These are phyloP conservation scores for Thraustotheca clavata DNA, from an alignment of 352 stramenopile genomes.

Conservation along the genomic window DNA sequence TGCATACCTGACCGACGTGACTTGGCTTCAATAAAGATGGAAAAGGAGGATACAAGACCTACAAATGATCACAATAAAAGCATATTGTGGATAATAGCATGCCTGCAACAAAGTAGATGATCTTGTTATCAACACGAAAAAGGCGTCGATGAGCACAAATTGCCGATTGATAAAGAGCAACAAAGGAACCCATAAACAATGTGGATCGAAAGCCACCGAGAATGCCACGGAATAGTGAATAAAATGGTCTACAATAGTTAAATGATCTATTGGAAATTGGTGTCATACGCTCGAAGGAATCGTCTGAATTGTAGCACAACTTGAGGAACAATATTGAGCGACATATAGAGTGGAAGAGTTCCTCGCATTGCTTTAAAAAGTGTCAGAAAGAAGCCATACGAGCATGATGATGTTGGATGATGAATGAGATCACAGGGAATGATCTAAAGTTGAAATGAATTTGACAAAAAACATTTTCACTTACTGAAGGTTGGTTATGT, in stretches of 20 bases:
- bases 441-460: slow-evolving; percentile 17
- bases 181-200: slow-evolving; percentile 62
- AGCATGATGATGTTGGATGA: slow-evolving; percentile 39
- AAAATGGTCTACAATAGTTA: slow-evolving; percentile 28
- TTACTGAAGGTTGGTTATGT: background rate
- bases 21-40: slow-evolving; percentile 73
- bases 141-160: slow-evolving; percentile 52
- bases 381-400: slow-evolving; percentile 35
- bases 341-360: slow-evolving; percentile 75
- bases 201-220: slow-evolving; percentile 67
- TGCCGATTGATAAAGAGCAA: slow-evolving; percentile 55
- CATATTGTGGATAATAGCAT: background rate
- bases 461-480: background rate
- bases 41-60: slow-evolving; percentile 41
- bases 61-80: background rate
- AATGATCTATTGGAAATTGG: background rate
- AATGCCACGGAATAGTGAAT: slow-evolving; percentile 43
- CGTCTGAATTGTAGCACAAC: slow-evolving; percentile 77
- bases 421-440: slow-evolving; percentile 62
- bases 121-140: slow-evolving; percentile 52
- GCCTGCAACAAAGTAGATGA: slow-evolving; percentile 67
- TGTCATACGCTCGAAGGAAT: slow-evolving; percentile 39
- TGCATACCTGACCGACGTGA: slow-evolving; percentile 58
- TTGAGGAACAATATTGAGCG: slow-evolving; percentile 73
- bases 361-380: slow-evolving; percentile 53